phyloP scores from a whole-genome alignment of 2,329 filamentous ascomycete species.

The Pseudogymnoascus sp. region DNA sequence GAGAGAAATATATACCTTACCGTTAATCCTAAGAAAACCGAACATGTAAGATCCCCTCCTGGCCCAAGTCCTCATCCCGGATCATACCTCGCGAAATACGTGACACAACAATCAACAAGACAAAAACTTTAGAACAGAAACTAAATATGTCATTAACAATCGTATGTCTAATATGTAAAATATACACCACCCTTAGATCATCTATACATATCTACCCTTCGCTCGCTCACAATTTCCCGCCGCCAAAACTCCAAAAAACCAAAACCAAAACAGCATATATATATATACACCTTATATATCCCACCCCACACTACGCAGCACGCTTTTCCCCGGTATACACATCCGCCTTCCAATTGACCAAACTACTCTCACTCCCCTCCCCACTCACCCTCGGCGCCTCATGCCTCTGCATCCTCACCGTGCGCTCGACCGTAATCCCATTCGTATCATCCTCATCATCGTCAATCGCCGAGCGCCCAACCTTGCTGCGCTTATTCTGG shows the following conservation, averaged over 20 bases:
- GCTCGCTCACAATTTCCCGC: not conserved
- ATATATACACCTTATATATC: not conserved
- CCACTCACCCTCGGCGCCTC: constrained; percentile 17
- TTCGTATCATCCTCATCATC: not conserved
- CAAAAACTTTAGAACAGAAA: not conserved
- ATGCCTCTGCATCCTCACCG: not conserved
- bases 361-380: constrained; percentile 8
- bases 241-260: not conserved
- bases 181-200: not conserved
- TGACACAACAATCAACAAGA: not conserved
- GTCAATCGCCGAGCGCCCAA: not conserved
- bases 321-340: constrained; percentile 25
- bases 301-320: not conserved
- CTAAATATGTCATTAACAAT: not conserved
- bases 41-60: not conserved
- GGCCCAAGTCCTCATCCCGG: not conserved
- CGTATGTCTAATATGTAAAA: not conserved
- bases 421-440: not conserved
- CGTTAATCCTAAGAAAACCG: not conserved
- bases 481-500: not conserved
- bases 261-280: too few relatives aligned
- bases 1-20: not conserved
- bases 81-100: not conserved
- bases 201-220: not conserved
- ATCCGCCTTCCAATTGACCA: constrained; percentile 10